These are phyloP conservation scores for Lasiodiplodia theobromae DNA, from an alignment of 2,329 filamentous ascomycete species.

Conservation along the genomic window DNA sequence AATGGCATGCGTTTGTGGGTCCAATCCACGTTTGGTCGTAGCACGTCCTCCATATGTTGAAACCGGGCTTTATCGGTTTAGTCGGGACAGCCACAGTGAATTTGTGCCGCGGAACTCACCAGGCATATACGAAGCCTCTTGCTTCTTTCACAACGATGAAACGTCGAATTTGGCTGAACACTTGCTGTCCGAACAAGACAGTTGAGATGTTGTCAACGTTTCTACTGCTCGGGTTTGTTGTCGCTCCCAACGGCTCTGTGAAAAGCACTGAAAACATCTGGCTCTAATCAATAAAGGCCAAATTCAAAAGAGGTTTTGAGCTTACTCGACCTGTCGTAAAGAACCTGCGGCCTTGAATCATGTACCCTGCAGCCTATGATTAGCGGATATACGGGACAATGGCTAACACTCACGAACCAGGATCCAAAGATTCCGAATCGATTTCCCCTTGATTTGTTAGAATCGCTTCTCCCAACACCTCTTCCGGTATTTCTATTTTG, in stretches of 20 bases:
- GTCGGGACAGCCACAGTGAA: background rate
- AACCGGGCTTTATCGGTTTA: slow-evolving; percentile 44
- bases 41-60: slow-evolving; percentile 50
- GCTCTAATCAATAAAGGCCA: background rate
- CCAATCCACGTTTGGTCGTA: slow-evolving; percentile 46
- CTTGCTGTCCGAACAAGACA: slow-evolving; percentile 32
- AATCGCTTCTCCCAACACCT: background rate
- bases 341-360: slow-evolving; percentile 11
- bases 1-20: slow-evolving; percentile 47
- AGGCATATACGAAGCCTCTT: slow-evolving; percentile 38
- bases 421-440: background rate
- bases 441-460: background rate
- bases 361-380: background rate
- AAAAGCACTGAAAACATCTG: slow-evolving; percentile 25
- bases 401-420: background rate
- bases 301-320: background rate
- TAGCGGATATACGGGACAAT: background rate
- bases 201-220: slow-evolving; percentile 23
- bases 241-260: slow-evolving; percentile 16
- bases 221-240: background rate
- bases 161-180: slow-evolving; percentile 38
- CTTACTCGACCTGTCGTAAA: slow-evolving; percentile 12
- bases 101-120: slow-evolving; percentile 29
- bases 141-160: slow-evolving; percentile 38
- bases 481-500: background rate